Percentiles rank a stretch among this genome's conserved stretches.
Evolutionary conservation across 139 green algal species (phyloP).

Genomic region (Chlorella ohadii): DNA sequence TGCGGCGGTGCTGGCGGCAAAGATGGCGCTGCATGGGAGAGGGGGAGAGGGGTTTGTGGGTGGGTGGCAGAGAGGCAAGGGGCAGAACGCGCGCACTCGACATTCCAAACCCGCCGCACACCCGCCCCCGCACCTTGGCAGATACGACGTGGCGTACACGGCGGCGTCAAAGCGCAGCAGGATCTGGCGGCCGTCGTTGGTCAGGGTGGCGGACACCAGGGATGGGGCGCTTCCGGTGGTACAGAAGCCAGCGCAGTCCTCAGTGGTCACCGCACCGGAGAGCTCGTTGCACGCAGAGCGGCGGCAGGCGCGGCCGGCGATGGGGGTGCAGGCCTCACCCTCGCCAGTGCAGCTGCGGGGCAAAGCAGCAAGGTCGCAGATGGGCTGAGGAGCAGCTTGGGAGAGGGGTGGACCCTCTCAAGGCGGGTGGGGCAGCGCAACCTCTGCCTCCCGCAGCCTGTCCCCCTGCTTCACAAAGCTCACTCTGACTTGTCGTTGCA

Average conservation of each 20-base stretch:
- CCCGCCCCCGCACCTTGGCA: background rate
- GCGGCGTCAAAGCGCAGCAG: background rate
- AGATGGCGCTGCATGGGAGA: constrained; percentile 2
- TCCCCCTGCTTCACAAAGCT: no score
- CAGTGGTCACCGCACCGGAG: background rate
- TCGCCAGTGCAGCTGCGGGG: background rate
- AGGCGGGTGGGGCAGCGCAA: no score
- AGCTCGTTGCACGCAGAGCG: background rate
- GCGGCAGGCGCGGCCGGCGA: background rate
- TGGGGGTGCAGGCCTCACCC: background rate
- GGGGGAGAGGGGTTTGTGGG: background rate
- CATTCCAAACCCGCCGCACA: background rate
- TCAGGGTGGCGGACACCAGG: constrained; percentile 4
- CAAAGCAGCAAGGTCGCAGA: background rate
- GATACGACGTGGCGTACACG: background rate
- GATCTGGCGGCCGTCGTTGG: constrained; percentile 4
- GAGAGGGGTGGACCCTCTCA: background rate
- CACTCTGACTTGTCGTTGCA: background rate
- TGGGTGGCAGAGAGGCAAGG: background rate
- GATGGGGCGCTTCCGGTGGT: background rate
- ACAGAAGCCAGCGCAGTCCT: constrained; percentile 1
- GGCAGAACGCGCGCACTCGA: no score
- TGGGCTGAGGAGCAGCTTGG: background rate
- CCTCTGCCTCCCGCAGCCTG: no score
- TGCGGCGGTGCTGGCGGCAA: background rate